A percentile compares a stretch with the other conserved stretches of the same genome.
Conservation (phyloP, 73 alveolate species). For the Paramecium pentaurelia region DNA sequence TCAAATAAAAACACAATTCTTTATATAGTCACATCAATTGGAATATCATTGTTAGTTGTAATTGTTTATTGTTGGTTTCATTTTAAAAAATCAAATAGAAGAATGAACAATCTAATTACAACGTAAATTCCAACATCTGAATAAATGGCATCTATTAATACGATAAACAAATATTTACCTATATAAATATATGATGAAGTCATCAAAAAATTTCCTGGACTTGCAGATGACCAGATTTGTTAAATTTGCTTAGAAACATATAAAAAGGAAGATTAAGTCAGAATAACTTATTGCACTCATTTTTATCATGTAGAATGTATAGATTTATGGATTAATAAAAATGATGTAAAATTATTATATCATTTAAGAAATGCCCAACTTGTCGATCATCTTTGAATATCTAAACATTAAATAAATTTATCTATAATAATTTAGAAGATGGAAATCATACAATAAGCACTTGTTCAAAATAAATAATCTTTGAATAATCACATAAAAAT, state of each 20-base stretch:
- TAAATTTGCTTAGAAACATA: constrained; percentile 36
- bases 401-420: not conserved
- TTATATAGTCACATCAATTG: not conserved
- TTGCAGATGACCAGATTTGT: not conserved
- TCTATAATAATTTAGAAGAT: not conserved
- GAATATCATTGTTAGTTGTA: not conserved
- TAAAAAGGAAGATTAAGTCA: not conserved
- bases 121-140: not conserved
- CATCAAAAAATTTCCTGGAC: not conserved
- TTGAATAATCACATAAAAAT: not conserved
- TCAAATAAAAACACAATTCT: not conserved
- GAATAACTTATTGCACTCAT: constrained; percentile 46
- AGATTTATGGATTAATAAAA: constrained; percentile 29
- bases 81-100: not conserved
- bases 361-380: not conserved
- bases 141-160: not conserved
- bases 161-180: not conserved
- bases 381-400: not conserved
- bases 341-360: not conserved
- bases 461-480: not conserved
- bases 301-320: constrained; percentile 43
- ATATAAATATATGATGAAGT: not conserved
- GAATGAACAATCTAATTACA: not conserved
- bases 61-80: not conserved
- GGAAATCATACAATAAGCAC: not conserved